phyloP scores from a whole-genome alignment of 2,329 filamentous ascomycete genomes.

The Nothopassalora personata region DNA sequence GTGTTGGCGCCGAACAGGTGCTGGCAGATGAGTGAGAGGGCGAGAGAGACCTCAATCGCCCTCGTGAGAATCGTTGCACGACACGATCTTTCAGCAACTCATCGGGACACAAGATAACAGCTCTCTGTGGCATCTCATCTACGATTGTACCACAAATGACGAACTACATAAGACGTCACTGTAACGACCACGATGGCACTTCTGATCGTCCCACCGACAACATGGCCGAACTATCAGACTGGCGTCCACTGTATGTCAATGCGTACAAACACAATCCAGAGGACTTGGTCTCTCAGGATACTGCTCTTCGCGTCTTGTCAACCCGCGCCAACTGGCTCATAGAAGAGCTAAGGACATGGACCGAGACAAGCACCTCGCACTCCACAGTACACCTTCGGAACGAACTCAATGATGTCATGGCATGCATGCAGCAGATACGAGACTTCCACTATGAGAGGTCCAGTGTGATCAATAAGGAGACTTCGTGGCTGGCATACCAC shows the following conservation, averaged over 20 bases:
- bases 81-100: background rate
- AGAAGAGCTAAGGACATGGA: background rate
- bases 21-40: constrained; percentile 23
- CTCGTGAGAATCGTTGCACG: background rate
- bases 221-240: background rate
- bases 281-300: background rate
- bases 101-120: background rate
- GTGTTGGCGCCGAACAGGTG: constrained; percentile 28
- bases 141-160: background rate
- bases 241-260: background rate
- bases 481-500: background rate
- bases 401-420: background rate
- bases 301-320: background rate
- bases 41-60: background rate
- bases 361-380: background rate
- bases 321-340: background rate
- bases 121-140: background rate
- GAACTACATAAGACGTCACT: background rate
- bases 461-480: background rate
- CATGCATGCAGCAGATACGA: background rate
- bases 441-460: background rate
- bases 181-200: background rate
- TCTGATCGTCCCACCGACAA: background rate
- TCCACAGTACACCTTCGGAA: background rate
- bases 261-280: background rate